Conservation (phyloP, 2,329 filamentous ascomycete genomes). For the Clarireedia sp. region DNA sequence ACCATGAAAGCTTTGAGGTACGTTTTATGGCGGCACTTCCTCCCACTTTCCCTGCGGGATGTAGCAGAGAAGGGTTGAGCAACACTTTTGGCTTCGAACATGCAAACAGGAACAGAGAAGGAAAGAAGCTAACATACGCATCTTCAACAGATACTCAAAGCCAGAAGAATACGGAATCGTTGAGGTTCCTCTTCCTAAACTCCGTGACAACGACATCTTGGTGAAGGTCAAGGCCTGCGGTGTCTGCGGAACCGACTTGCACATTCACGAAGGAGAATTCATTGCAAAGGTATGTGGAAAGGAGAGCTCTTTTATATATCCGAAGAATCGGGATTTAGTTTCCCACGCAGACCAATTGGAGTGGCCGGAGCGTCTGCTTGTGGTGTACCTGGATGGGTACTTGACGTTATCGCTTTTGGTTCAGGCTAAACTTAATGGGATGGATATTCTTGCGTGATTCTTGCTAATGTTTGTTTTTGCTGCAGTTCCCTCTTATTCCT, state of each 20-base stretch:
- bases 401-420: neutral
- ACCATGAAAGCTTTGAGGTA: slow-evolving; percentile 54
- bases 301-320: slow-evolving; percentile 15
- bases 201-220: slow-evolving; percentile 30
- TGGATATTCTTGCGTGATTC: neutral
- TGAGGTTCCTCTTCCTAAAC: slow-evolving; percentile 49
- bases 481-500: slow-evolving; percentile 56
- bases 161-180: slow-evolving; percentile 54
- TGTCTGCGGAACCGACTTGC: slow-evolving; percentile 42
- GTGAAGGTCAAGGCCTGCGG: slow-evolving; percentile 61
- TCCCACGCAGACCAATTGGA: neutral
- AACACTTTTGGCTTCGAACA: neutral
- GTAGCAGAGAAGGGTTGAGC: neutral
- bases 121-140: neutral
- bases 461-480: slow-evolving; percentile 29
- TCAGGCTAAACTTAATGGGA: slow-evolving; percentile 4
- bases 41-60: neutral
- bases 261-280: slow-evolving; percentile 64
- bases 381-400: slow-evolving; percentile 23
- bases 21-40: slow-evolving; percentile 19
- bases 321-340: neutral
- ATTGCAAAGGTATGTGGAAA: slow-evolving; percentile 38
- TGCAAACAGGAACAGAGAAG: neutral
- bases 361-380: neutral
- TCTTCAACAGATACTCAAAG: slow-evolving; percentile 45